Conservation (phyloP, 352 stramenopile species). For the Phytophthora syringae region DNA sequence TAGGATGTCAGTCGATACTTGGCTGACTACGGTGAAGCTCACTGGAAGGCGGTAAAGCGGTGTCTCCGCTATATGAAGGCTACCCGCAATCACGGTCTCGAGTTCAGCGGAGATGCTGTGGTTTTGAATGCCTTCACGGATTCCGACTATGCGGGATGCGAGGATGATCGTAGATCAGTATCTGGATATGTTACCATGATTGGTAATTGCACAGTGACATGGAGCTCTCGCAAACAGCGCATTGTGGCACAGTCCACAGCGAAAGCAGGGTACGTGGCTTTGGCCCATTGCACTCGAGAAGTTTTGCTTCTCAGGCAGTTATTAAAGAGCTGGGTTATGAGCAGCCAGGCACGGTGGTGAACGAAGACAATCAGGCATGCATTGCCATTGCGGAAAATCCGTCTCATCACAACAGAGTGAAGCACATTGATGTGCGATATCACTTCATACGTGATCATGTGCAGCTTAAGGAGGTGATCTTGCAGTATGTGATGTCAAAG, state of each 20-base stretch:
- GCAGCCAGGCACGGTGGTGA: background rate
- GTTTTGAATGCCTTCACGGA: constrained; percentile 2
- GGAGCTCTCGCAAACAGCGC: constrained; percentile 23
- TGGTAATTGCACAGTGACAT: constrained; percentile 21
- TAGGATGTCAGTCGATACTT: constrained; percentile 20
- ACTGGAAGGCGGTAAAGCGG: constrained; percentile 20
- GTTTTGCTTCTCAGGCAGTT: no score
- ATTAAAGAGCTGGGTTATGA: no score
- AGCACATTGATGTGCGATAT: constrained; percentile 25
- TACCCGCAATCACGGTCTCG: constrained; percentile 2
- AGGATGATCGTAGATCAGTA: constrained; percentile 10
- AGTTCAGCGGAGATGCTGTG: constrained; percentile 10
- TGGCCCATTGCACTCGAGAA: constrained; percentile 23
- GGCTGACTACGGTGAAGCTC: background rate
- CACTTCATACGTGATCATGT: constrained; percentile 29
- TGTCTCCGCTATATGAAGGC: constrained; percentile 17
- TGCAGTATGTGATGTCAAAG: no score
- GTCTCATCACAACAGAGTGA: constrained; percentile 13
- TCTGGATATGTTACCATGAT: constrained; percentile 21
- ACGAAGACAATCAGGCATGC: constrained; percentile 26
- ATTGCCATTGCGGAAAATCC: constrained; percentile 25
- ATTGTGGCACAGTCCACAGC: constrained; percentile 20
- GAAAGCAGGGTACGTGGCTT: constrained; percentile 20
- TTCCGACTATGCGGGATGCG: constrained; percentile 10
- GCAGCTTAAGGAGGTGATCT: no score